phyloP scores from a whole-genome alignment of 257 asterid species.

The Jacaranda copaia region DNA sequence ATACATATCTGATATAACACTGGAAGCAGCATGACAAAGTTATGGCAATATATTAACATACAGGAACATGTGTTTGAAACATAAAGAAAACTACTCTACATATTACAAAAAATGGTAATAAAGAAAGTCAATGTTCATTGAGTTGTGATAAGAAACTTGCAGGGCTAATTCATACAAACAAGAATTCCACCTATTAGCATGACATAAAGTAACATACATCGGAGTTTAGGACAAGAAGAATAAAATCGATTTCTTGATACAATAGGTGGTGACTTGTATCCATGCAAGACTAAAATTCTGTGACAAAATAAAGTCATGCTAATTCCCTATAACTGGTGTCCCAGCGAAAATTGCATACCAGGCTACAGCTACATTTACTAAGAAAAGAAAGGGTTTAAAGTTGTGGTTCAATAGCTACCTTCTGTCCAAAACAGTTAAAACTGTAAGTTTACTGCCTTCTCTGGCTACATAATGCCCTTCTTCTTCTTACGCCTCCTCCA shows the following conservation, averaged over 20 bases:
- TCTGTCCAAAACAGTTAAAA: neutral
- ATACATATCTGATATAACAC: no score
- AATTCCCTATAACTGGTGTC: neutral
- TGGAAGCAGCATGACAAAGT: no score
- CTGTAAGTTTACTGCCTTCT: neutral
- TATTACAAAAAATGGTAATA: neutral
- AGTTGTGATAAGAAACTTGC: neutral
- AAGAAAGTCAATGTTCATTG: neutral
- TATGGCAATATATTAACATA: no score
- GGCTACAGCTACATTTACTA: neutral
- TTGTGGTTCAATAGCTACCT: conserved; percentile 12
- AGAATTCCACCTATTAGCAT: neutral
- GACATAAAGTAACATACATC: neutral
- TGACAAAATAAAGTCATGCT: neutral
- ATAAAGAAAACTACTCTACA: neutral
- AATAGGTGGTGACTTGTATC: neutral
- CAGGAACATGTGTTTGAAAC: no score
- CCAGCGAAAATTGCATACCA: neutral
- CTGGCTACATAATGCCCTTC: conserved; percentile 6
- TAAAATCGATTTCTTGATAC: neutral
- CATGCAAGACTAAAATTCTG: neutral
- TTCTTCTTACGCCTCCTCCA: conserved; percentile 15
- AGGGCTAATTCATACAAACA: neutral
- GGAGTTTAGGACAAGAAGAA: neutral
- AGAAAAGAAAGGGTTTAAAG: neutral